These are phyloP conservation scores for Bonia amplexicaulis DNA, from an alignment of 176 grass and related monocot species.

Conservation along the genomic window DNA sequence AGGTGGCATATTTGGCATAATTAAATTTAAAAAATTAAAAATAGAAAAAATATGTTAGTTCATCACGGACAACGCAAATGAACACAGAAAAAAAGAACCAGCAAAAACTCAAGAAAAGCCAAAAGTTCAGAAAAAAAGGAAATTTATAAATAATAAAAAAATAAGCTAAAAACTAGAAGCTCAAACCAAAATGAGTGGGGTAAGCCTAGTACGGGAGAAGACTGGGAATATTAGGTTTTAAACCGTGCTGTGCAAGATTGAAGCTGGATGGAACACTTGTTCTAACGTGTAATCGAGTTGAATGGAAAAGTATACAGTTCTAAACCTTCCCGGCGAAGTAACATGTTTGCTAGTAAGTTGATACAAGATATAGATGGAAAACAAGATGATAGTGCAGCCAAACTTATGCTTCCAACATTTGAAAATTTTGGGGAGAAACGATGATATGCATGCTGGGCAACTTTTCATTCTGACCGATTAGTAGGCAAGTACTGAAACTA, in stretches of 20 bases:
- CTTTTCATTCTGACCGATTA: not conserved
- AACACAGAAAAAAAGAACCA: no score
- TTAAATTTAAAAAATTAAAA: no score
- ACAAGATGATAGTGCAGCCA: not conserved
- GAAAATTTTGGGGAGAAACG: not conserved
- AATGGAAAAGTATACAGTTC: not conserved
- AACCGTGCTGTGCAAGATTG: not conserved
- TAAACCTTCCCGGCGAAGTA: not conserved
- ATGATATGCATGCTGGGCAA: not conserved
- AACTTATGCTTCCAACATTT: not conserved
- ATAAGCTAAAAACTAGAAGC: no score
- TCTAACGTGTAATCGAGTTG: not conserved
- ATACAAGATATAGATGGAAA: not conserved
- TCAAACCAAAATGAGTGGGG: no score
- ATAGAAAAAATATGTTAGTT: no score
- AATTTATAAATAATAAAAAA: no score
- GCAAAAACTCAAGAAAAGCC: no score
- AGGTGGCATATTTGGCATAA: no score
- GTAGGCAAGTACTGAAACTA: not conserved
- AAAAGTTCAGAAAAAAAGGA: no score
- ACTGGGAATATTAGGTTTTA: not conserved
- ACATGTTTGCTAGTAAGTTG: not conserved
- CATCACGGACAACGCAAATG: no score
- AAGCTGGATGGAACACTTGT: not conserved
- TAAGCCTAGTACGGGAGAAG: not conserved